These are phyloP conservation scores for Acanthamoeba castellanii DNA, from an alignment of 208 protist genomes.

Conservation along the genomic window DNA sequence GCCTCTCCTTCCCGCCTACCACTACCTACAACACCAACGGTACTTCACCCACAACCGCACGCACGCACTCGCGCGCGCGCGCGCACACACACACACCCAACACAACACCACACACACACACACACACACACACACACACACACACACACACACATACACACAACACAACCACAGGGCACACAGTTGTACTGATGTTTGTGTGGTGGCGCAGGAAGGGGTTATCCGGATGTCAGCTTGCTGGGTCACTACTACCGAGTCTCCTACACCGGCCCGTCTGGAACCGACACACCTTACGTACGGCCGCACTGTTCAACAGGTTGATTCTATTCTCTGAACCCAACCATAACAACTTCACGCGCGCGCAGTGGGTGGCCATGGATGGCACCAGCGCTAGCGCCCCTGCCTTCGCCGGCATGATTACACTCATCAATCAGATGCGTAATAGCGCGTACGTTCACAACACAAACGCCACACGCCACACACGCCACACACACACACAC, in stretches of 20 bases:
- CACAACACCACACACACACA: too few relatives aligned
- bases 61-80: too few relatives aligned
- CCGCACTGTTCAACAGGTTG: too few relatives aligned
- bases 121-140: too few relatives aligned
- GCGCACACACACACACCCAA: background rate
- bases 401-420: constrained; percentile 79
- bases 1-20: background rate
- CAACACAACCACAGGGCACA: too few relatives aligned
- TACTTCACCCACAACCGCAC: background rate
- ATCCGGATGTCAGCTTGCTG: constrained; percentile 11
- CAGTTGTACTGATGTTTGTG: background rate
- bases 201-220: background rate
- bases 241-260: background rate
- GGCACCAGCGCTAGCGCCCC: constrained; percentile 83
- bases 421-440: constrained; percentile 81
- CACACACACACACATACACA: too few relatives aligned
- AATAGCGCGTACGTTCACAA: background rate
- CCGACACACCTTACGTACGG: background rate
- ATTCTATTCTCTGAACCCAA: background rate
- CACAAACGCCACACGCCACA: background rate
- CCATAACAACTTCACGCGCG: background rate
- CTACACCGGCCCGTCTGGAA: background rate
- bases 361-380: background rate
- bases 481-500: background rate
- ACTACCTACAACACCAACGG: constrained; percentile 14